phyloP scores from a whole-genome alignment of 2,329 filamentous ascomycete genomes.

The Drechmeria coniospora region DNA sequence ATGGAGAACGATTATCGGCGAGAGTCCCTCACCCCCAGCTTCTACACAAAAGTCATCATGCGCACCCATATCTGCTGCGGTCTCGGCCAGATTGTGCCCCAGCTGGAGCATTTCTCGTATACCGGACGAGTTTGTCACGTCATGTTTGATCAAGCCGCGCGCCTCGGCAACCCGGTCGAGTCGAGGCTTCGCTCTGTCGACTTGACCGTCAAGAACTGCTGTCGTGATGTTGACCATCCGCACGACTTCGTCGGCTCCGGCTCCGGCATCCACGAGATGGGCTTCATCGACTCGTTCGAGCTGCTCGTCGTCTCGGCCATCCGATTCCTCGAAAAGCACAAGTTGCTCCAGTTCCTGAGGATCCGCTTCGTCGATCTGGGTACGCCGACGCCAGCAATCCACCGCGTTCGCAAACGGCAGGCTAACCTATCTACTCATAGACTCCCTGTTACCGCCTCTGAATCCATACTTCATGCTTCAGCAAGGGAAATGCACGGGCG shows the following conservation, averaged over 20 bases:
- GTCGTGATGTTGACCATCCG: constrained; percentile 36
- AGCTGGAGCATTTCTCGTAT: constrained; percentile 53
- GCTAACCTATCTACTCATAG: constrained; percentile 21
- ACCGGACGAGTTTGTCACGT: constrained; percentile 55
- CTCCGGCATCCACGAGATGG: constrained; percentile 55
- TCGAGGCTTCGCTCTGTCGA: constrained; percentile 50
- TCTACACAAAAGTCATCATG: constrained; percentile 43
- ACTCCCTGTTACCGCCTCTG: constrained; percentile 52
- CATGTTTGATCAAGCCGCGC: constrained; percentile 48
- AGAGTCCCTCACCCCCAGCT: constrained; percentile 43
- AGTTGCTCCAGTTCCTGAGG: constrained; percentile 45
- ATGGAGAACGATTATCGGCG: constrained; percentile 58
- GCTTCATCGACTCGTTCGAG: constrained; percentile 59
- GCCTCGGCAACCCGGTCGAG: constrained; percentile 29
- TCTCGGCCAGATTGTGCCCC: constrained; percentile 43
- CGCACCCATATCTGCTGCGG: constrained; percentile 49
- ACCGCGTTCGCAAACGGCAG: background rate
- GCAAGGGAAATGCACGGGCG: constrained; percentile 45
- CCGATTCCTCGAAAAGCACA: constrained; percentile 41
- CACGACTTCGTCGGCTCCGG: constrained; percentile 44
- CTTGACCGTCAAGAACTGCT: constrained; percentile 61
- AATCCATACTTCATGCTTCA: constrained; percentile 58
- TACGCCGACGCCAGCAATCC: constrained; percentile 21
- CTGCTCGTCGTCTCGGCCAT: constrained; percentile 49
- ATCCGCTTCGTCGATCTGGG: constrained; percentile 62